Conservation (phyloP, 2,329 filamentous ascomycete species). For the Bipolaris cookei region DNA sequence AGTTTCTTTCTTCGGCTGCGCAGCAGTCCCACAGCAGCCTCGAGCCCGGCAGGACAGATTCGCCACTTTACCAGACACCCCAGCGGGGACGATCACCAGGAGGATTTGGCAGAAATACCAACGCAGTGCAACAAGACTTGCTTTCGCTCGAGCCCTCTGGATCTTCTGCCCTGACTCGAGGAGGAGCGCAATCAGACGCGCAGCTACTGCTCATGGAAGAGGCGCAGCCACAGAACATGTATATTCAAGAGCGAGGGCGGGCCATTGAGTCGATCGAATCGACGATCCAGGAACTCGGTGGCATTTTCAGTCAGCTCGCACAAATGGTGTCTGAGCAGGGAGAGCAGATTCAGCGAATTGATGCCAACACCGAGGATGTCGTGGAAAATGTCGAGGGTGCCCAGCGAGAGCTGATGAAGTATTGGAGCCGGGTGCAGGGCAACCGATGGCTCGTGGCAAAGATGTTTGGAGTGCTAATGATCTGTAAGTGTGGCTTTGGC, state of each 20-base stretch:
- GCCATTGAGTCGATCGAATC: conserved; percentile 97
- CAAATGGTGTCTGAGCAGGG: conserved; percentile 97
- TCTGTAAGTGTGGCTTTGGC: conserved; percentile 62
- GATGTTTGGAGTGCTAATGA: conserved; percentile 91
- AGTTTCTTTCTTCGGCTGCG: conserved; percentile 91
- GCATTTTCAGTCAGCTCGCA: conserved; percentile 92
- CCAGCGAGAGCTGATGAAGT: conserved; percentile 93
- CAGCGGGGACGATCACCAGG: conserved; percentile 64
- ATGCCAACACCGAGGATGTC: conserved; percentile 96
- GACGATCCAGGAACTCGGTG: conserved; percentile 89
- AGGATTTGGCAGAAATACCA: conserved; percentile 53
- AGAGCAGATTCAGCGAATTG: conserved; percentile 96
- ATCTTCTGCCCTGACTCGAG: conserved; percentile 52
- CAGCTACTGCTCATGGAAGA: conserved; percentile 89
- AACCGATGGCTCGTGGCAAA: conserved; percentile 92
- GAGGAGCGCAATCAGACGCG: conserved; percentile 73
- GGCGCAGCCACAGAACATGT: conserved; percentile 81
- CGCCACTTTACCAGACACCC: conserved; percentile 84
- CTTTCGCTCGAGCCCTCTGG: conserved; percentile 78
- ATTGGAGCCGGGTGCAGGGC: conserved; percentile 91
- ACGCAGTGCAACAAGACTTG: conserved; percentile 65
- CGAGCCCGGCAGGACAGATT: conserved; percentile 74
- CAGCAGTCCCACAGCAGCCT: conserved; percentile 70
- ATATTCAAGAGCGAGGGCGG: conserved; percentile 91
- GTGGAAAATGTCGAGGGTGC: conserved; percentile 98